A percentile compares a stretch with the other conserved stretches of the same genome.
These are phyloP conservation scores for Zalerion maritima DNA, from an alignment of 495 filamentous ascomycete genomes.

Conservation along the genomic window DNA sequence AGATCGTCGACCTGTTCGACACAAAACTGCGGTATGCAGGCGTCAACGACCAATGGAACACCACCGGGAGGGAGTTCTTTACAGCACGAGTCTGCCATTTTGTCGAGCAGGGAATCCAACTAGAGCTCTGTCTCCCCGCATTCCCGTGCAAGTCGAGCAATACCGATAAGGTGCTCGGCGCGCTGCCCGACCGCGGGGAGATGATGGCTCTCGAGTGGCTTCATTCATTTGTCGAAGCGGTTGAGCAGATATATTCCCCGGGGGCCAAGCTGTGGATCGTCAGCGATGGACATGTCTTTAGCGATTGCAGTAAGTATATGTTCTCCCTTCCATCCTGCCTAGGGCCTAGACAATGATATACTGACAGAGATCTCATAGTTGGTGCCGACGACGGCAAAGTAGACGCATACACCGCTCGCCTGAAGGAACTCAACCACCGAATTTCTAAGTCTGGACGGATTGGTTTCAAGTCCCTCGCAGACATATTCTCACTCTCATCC, in stretches of 20 bases:
- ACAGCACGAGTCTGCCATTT: constrained; percentile 12
- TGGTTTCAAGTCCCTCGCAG: constrained; percentile 14
- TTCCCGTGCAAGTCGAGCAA: constrained; percentile 23
- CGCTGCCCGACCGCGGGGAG: constrained; percentile 16
- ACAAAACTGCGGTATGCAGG: constrained; percentile 11
- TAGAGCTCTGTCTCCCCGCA: constrained; percentile 17
- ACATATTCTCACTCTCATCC: no score
- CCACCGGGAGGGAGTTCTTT: constrained; percentile 11
- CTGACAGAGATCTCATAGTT: no score
- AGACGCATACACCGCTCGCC: constrained; percentile 16
- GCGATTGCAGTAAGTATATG: no score
- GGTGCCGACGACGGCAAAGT: constrained; percentile 25
- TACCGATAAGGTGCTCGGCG: constrained; percentile 13
- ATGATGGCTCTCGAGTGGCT: constrained; percentile 17
- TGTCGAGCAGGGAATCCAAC: constrained; percentile 7
- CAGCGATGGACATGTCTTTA: constrained; percentile 30
- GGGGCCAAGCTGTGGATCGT: constrained; percentile 23
- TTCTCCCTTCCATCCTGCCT: no score
- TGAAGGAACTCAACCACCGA: constrained; percentile 17
- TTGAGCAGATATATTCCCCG: constrained; percentile 17
- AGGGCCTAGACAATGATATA: no score
- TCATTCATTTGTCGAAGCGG: constrained; percentile 13
- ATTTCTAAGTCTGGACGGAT: constrained; percentile 10
- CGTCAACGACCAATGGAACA: constrained; percentile 10
- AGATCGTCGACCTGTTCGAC: constrained; percentile 12